These are phyloP conservation scores for Protomyces lactucae-debilis DNA, from an alignment of 1,139 yeast species.

Conservation along the genomic window DNA sequence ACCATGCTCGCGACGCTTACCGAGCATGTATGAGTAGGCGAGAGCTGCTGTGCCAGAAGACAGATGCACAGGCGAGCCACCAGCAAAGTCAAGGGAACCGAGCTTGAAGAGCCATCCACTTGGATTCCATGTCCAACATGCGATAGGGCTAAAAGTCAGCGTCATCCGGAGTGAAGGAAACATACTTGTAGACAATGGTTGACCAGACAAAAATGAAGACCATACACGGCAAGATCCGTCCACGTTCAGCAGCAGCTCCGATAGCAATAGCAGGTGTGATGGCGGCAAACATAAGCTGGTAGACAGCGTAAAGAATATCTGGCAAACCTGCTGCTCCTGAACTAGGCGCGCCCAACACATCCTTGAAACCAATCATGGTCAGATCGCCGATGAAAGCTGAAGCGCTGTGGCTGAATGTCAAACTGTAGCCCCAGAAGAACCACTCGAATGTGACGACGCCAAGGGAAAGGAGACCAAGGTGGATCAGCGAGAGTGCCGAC, in stretches of 20 bases:
- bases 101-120: slow-evolving; percentile 79
- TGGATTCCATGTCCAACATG: slow-evolving; percentile 96
- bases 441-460: slow-evolving; percentile 86
- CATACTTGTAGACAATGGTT: slow-evolving; percentile 80
- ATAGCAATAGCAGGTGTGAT: slow-evolving; percentile 73
- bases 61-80: slow-evolving; percentile 98
- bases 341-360: slow-evolving; percentile 51
- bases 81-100: slow-evolving; percentile 92
- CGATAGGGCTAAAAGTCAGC: slow-evolving; percentile 51
- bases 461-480: slow-evolving; percentile 72
- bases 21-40: slow-evolving; percentile 83
- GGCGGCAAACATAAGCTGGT: slow-evolving; percentile 85
- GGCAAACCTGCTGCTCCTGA: slow-evolving; percentile 56
- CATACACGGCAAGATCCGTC: slow-evolving; percentile 95
- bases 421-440: slow-evolving; percentile 97
- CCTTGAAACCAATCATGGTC: slow-evolving; percentile 69
- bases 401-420: slow-evolving; percentile 72
- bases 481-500: slow-evolving; percentile 81
- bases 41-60: slow-evolving; percentile 91
- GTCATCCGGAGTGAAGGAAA: slow-evolving; percentile 19
- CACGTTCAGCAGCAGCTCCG: slow-evolving; percentile 97
- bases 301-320: slow-evolving; percentile 75
- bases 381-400: slow-evolving; percentile 76
- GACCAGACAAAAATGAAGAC: slow-evolving; percentile 87
- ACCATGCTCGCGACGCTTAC: slow-evolving; percentile 55